Conservation (phyloP, 2,329 filamentous ascomycete species). For the Colletotrichum kahawae region DNA sequence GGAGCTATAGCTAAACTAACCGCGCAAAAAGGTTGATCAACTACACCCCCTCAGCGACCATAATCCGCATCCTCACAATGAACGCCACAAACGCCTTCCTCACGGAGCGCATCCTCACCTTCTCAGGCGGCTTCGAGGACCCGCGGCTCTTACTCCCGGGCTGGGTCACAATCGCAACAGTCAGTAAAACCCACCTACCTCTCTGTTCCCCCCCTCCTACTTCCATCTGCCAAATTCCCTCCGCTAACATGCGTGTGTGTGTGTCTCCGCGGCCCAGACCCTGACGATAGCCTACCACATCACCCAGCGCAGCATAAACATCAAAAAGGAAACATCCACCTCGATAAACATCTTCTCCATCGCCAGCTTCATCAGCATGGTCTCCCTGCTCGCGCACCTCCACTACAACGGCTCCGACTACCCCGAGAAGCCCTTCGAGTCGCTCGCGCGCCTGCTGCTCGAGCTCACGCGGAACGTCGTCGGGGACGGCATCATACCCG, state of each 20-base stretch:
- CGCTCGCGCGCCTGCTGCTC: slow-evolving; percentile 2
- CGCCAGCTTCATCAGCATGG: slow-evolving; percentile 78
- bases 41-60: slow-evolving; percentile 81
- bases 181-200: slow-evolving; percentile 38
- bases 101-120: slow-evolving; percentile 73
- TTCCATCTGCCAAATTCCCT: too few species aligned
- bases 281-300: slow-evolving; percentile 78
- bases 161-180: slow-evolving; percentile 79
- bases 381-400: slow-evolving; percentile 69
- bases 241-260: too few species aligned
- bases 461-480: not conserved
- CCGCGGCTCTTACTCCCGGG: slow-evolving; percentile 74
- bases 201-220: too few species aligned
- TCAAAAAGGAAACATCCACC: slow-evolving; percentile 78
- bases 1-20: slow-evolving; percentile 1
- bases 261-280: slow-evolving; percentile 48
- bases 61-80: slow-evolving; percentile 78
- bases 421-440: slow-evolving; percentile 55
- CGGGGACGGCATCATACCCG: not conserved
- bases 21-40: slow-evolving; percentile 70
- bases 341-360: slow-evolving; percentile 80
- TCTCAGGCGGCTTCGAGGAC: slow-evolving; percentile 73
- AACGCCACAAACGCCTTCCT: slow-evolving; percentile 78
- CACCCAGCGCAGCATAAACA: slow-evolving; percentile 79
- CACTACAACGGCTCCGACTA: slow-evolving; percentile 68